Evolutionary conservation across 106 monocot species (phyloP), one percentile per base, ranked within the genome.

Genomic region (Dioscorea alata): DNA sequence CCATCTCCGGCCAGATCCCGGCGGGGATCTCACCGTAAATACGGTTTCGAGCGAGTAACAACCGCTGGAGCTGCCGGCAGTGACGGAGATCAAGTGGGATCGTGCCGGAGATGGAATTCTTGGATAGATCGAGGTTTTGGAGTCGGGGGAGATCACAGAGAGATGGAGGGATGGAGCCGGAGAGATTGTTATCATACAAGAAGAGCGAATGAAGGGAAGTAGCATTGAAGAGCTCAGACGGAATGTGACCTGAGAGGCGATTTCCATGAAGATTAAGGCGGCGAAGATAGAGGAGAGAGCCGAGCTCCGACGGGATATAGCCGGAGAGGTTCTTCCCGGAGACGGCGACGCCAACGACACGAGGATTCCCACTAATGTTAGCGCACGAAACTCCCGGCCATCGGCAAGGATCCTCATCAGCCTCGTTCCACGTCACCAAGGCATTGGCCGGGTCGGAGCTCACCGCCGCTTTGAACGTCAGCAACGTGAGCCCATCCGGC

Each of bases 221-320:
- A 31, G 88, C 91, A 64, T 86, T 86, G 79, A 83, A 81, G 28
- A 95, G 83, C 64, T 74, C 76, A 7, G 78, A 12, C 8, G 94
- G 90, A 42, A 94, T 73, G 64, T 63, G 8, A 69, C 90, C 88
- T 57, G 80, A 68, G 54, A 94, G 82, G 61, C 57, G 60, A 66
- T 94, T 94, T 23, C 81, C 79, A 42, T 90, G 88, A 51, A 94
- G 85, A 66, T 91, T 88, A 14, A 94, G 85, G 33, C 94, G 80
- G 33, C 90, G 90, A 66, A 94, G 90, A 75, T 70, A 94, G 28
- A 80, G 9, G 17, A 91, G 83, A 9, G 81, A 63, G 48, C 90
- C 94, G 48, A 94, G 72, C 72, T 88, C 94, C 14, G 94, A 94
- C 16, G 94, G 94, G 65, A 94, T 79, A 83, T 94, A 88, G 61